Percentiles rank a stretch among this genome's conserved stretches.
Conservation (phyloP, 2,329 filamentous ascomycete genomes). For the Parascedosporium putredinis region DNA sequence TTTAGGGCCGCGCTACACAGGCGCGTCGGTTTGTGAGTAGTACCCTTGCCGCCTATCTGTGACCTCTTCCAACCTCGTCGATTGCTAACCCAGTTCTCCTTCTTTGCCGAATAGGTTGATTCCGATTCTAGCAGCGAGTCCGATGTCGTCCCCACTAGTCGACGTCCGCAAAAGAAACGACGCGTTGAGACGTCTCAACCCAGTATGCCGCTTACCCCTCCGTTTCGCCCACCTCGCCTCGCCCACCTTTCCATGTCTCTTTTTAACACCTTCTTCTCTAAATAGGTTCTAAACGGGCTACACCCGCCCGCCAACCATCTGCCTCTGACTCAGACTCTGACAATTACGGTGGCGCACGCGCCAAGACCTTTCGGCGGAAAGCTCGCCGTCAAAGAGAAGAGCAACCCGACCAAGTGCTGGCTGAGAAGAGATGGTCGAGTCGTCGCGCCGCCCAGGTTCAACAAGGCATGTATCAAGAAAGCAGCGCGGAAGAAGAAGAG, state of each 20-base stretch:
- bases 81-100: neutral
- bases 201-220: conserved; percentile 34
- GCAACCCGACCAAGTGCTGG: conserved; percentile 54
- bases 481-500: conserved; percentile 48
- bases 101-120: conserved; percentile 29
- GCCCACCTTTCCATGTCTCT: conserved; percentile 2
- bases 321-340: conserved; percentile 64
- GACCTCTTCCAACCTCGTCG: conserved; percentile 8
- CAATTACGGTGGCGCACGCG: conserved; percentile 68
- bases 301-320: conserved; percentile 43
- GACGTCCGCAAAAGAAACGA: conserved; percentile 57
- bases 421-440: conserved; percentile 86
- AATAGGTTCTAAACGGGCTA: conserved; percentile 50
- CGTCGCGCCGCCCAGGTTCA: conserved; percentile 67
- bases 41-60: conserved; percentile 2
- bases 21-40: conserved; percentile 45
- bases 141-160: conserved; percentile 46
- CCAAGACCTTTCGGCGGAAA: conserved; percentile 61
- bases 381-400: conserved; percentile 64
- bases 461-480: conserved; percentile 54
- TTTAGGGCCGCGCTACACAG: conserved; percentile 45
- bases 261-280: conserved; percentile 13
- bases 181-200: conserved; percentile 55
- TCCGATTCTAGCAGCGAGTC: conserved; percentile 42
- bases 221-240: conserved; percentile 1